These are phyloP conservation scores for Trametes villosa DNA, from an alignment of 768 basidiomycete genomes.

Conservation along the genomic window DNA sequence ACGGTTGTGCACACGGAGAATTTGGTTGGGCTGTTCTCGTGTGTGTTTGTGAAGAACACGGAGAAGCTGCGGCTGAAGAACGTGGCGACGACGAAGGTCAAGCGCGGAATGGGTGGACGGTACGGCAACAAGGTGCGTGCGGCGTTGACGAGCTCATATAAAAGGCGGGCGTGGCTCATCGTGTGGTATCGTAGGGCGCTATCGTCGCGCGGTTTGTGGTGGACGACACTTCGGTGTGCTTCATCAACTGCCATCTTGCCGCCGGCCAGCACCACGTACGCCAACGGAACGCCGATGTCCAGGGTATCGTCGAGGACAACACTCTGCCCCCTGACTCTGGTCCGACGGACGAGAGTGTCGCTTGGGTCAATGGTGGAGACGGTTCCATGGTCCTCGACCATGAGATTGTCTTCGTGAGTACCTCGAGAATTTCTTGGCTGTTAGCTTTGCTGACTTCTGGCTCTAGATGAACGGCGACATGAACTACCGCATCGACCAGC, in stretches of 20 bases:
- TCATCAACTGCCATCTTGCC: conserved; percentile 97
- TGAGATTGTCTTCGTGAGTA: conserved; percentile 86
- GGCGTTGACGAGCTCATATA: too few species aligned
- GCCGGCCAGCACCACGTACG: conserved; percentile 86
- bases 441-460: conserved; percentile 2
- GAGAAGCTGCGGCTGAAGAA: conserved; percentile 67
- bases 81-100: conserved; percentile 78
- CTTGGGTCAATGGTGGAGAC: conserved; percentile 89
- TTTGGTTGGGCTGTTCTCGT: conserved; percentile 86
- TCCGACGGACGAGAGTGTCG: conserved; percentile 56
- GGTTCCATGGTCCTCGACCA: conserved; percentile 94
- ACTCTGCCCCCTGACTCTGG: conserved; percentile 58
- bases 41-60: conserved; percentile 71
- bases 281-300: conserved; percentile 85
- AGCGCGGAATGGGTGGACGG: conserved; percentile 89
- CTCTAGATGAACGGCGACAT: conserved; percentile 86
- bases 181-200: conserved; percentile 61
- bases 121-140: conserved; percentile 93
- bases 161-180: too few species aligned
- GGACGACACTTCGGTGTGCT: conserved; percentile 91
- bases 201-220: conserved; percentile 89
- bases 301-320: conserved; percentile 85
- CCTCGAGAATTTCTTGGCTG: background rate
- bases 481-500: conserved; percentile 96
- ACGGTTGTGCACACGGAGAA: conserved; percentile 84